These are phyloP conservation scores for Gynandropsis gynandra DNA, from an alignment of 345 rosid genomes.

Conservation along the genomic window DNA sequence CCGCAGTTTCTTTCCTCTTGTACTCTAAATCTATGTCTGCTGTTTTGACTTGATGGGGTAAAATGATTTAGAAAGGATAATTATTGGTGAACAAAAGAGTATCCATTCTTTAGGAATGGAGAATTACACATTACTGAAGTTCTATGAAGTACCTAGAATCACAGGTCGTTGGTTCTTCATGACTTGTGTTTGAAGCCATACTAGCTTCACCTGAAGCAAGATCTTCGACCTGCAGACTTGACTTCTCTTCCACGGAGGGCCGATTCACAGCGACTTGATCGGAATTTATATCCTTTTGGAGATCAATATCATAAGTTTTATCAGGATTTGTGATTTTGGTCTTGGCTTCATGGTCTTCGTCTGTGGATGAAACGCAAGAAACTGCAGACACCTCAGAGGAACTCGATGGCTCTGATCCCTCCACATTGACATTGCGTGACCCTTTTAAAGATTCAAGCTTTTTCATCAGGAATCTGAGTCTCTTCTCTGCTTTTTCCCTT, in stretches of 20 bases:
- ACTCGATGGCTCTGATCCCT: conserved; percentile 33
- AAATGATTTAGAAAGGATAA: no score
- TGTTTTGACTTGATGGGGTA: no score
- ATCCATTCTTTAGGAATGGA: no score
- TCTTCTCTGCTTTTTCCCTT: conserved; percentile 65
- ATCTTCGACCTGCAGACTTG: conserved; percentile 21
- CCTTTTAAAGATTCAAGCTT: conserved; percentile 52
- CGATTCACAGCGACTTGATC: conserved; percentile 18
- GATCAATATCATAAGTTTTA: conserved; percentile 14
- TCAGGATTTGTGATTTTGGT: conserved; percentile 15
- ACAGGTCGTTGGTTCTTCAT: conserved; percentile 14
- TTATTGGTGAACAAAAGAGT: no score
- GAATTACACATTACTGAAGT: no score
- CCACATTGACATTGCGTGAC: conserved; percentile 20
- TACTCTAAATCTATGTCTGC: no score
- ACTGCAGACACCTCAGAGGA: conserved; percentile 34
- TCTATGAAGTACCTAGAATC: conserved; percentile 8
- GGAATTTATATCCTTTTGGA: conserved; percentile 19
- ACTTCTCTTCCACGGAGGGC: conserved; percentile 19
- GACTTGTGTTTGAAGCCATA: conserved; percentile 22
- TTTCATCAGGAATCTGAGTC: conserved; percentile 43
- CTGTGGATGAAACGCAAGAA: conserved; percentile 40
- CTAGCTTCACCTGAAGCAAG: conserved; percentile 13
- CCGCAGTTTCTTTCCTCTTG: no score
- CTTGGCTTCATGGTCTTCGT: conserved; percentile 32